Evolutionary conservation across 2,329 filamentous ascomycete species (phyloP).

Genomic region (Pseudogymnoascus sp.): DNA sequence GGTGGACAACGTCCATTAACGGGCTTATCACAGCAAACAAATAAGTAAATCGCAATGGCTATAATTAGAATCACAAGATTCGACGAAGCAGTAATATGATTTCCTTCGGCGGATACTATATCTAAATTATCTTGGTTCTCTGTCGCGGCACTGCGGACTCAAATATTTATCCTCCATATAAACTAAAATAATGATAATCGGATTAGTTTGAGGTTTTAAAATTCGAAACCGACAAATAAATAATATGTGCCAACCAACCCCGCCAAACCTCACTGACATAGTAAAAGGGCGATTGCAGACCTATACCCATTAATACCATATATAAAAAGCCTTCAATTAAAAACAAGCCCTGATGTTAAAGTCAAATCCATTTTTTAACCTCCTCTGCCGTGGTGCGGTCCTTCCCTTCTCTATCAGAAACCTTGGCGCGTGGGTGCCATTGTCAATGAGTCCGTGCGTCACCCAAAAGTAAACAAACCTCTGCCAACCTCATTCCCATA

Average conservation of each 20-base stretch:
- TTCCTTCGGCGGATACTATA: background rate
- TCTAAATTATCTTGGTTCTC: background rate
- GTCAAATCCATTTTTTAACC: background rate
- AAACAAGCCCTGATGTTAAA: background rate
- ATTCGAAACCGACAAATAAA: background rate
- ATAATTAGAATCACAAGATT: background rate
- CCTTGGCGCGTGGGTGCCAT: conserved; percentile 4
- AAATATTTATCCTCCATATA: background rate
- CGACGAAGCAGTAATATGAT: background rate
- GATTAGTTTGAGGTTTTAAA: background rate
- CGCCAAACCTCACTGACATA: background rate
- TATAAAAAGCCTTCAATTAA: background rate
- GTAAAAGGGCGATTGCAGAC: background rate
- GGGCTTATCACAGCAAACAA: background rate
- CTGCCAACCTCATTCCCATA: background rate
- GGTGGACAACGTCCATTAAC: background rate
- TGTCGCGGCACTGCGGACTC: background rate
- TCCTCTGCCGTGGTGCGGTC: background rate
- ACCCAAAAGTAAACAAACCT: conserved; percentile 13
- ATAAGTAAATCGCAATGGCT: background rate
- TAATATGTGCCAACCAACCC: background rate
- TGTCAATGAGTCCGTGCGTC: conserved; percentile 8
- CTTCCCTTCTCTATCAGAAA: background rate
- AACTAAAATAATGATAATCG: background rate
- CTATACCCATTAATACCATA: background rate